Percentiles rank a stretch among this genome's conserved stretches.
Evolutionary conservation across 768 basidiomycete genomes (phyloP).

Genomic region (Mycena galericulata): DNA sequence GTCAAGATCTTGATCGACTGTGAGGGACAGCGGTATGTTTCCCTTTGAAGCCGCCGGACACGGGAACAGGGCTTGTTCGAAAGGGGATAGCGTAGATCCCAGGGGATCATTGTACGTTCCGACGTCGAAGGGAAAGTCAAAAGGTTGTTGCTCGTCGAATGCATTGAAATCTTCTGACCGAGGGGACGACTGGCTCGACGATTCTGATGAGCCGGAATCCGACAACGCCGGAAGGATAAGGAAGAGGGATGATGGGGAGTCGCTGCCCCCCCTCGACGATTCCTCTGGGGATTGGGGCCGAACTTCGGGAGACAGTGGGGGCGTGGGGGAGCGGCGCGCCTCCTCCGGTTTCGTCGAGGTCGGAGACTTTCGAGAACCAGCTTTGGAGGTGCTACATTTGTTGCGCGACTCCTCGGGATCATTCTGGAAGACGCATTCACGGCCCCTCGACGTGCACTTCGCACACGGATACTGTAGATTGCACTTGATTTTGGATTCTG

Average conservation of each 20-base stretch:
- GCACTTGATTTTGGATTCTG: slow-evolving; percentile 83
- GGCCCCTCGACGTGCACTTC: slow-evolving; percentile 71
- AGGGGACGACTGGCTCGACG: slow-evolving; percentile 54
- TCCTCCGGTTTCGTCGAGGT: slow-evolving; percentile 23
- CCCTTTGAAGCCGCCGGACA: too few relatives aligned
- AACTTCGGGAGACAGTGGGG: neutral
- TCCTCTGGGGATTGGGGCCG: neutral
- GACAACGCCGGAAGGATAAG: neutral
- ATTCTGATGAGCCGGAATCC: slow-evolving; percentile 44
- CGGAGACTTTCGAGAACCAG: slow-evolving; percentile 52
- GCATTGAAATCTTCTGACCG: slow-evolving; percentile 46
- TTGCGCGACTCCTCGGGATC: slow-evolving; percentile 57
- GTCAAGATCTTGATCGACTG: neutral
- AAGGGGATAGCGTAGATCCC: neutral
- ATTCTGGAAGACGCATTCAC: slow-evolving; percentile 73
- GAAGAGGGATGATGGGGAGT: neutral
- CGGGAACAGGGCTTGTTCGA: slow-evolving; percentile 8
- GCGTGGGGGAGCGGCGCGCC: neutral
- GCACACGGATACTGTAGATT: slow-evolving; percentile 76
- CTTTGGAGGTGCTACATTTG: slow-evolving; percentile 55
- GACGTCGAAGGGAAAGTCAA: slow-evolving; percentile 42
- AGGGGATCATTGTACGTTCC: neutral
- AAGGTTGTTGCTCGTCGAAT: slow-evolving; percentile 46
- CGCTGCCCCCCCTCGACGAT: neutral
- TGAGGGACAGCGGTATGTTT: neutral